Base-by-base conservation (phyloP, 768 basidiomycete genomes). In the Lactarius pseudohatsudake region DNA sequence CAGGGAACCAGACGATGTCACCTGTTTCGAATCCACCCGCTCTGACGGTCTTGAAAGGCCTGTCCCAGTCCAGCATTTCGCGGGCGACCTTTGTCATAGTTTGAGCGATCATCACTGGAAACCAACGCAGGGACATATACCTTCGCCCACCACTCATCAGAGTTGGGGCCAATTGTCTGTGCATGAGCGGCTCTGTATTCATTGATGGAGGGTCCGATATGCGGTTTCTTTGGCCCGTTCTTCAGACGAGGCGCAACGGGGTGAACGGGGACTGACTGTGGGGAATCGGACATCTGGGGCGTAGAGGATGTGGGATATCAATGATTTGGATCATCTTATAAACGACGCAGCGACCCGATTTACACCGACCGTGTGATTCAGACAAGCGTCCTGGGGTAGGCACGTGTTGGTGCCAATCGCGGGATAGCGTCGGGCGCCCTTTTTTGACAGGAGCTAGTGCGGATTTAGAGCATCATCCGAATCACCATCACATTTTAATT, bases 1-100 rank as follows among this genome's bases (percentile, higher is more conserved):
- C 96, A 5, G 94, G 94, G 84, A 98, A 98, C 96, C 96, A 98
- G 69, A 84, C 84, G 66, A 96, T 87, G 75, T 97, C 93, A 34
- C 96, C 96, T 2, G 84, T 85, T 73, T 84, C 82, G 73, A 98
- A 98, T 8, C 83, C 80, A 54, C 96, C 96, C 4, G 90, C 80
- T 72, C 89, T 81, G 65, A 98, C 94, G 30, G 88, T 94, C 67
- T 87, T 81, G 84, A 97, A 98, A 13, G 92, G 92, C 38, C 89
- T 84, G 76, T 95, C 87, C 94, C 94, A 95, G 77, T 92, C 81
- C 38, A 97, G 79, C 45, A 84, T 86, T 65, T 94, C 86, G 65
- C 82, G 81, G 1, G 96, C 96, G 71, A 81, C 78, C 88, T 91
- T 64, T 34, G 60, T 22, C 43, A 40, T 26, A 28, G 41, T 9